Evolutionary conservation across 2,329 filamentous ascomycete genomes (phyloP).

Genomic region (Colletotrichum chlorophyti): DNA sequence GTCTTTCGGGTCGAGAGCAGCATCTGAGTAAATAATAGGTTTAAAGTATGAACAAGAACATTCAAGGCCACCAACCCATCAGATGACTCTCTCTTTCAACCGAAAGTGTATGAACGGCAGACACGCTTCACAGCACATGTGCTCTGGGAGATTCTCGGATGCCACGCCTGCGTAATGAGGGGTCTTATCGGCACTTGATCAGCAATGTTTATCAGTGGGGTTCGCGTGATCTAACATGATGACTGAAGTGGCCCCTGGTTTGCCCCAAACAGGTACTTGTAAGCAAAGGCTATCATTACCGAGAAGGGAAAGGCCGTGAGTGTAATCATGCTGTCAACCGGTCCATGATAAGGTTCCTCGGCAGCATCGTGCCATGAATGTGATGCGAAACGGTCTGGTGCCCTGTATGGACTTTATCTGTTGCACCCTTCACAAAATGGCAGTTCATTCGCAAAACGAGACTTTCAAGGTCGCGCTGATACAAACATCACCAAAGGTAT

Average conservation of each 20-base stretch:
- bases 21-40: too few species aligned
- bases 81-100: not conserved
- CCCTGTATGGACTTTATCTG: not conserved
- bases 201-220: not conserved
- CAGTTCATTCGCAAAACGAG: not conserved
- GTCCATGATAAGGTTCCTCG: not conserved
- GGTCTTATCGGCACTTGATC: slow-evolving; percentile 2
- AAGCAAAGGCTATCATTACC: slow-evolving; percentile 6
- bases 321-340: not conserved
- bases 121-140: too few species aligned
- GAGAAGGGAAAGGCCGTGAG: not conserved
- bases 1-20: not conserved
- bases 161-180: slow-evolving; percentile 2
- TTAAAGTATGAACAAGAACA: too few species aligned
- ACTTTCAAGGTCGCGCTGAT: slow-evolving; percentile 18
- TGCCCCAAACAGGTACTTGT: not conserved
- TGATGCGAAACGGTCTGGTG: not conserved
- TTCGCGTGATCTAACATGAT: not conserved
- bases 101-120: too few species aligned
- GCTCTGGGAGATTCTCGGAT: too few species aligned
- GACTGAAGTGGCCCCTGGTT: not conserved
- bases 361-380: not conserved
- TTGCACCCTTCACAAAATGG: not conserved
- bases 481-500: slow-evolving; percentile 18
- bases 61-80: too few species aligned